Evolutionary conservation across 768 basidiomycete genomes (phyloP).

Genomic region (Lactarius evosmus): DNA sequence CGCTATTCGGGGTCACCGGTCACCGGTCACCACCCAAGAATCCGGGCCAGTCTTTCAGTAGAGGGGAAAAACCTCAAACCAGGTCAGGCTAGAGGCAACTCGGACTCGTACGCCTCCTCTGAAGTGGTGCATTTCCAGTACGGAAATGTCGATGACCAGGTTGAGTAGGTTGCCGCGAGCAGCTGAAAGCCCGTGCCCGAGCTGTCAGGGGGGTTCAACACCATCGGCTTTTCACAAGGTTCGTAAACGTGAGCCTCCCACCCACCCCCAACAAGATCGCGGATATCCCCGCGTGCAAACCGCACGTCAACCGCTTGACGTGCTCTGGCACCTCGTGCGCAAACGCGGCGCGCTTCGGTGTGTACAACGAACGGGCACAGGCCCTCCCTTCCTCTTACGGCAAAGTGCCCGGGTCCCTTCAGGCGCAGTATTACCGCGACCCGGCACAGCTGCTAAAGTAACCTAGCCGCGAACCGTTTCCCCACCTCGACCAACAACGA

Average conservation of each 20-base stretch:
- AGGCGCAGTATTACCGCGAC: slow-evolving; percentile 89
- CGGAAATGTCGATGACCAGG: slow-evolving; percentile 71
- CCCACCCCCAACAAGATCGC: too few relatives aligned
- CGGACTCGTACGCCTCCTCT: slow-evolving; percentile 69
- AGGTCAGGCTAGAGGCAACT: slow-evolving; percentile 40
- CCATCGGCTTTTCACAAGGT: slow-evolving; percentile 87
- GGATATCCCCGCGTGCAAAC: slow-evolving; percentile 63
- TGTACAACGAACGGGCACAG: slow-evolving; percentile 29
- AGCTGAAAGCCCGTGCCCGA: slow-evolving; percentile 63
- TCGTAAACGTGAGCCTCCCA: slow-evolving; percentile 11
- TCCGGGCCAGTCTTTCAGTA: too few relatives aligned
- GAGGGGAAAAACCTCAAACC: background rate
- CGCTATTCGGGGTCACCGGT: too few relatives aligned
- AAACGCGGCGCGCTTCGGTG: slow-evolving; percentile 56
- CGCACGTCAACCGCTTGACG: too few relatives aligned
- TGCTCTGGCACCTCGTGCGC: slow-evolving; percentile 67
- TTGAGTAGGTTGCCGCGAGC: slow-evolving; percentile 60
- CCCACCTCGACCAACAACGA: slow-evolving; percentile 80
- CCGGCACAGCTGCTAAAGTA: slow-evolving; percentile 57
- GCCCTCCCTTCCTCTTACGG: too few relatives aligned
- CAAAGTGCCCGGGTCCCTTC: too few relatives aligned
- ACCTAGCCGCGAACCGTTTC: slow-evolving; percentile 58
- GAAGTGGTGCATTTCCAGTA: slow-evolving; percentile 79
- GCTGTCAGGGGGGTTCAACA: slow-evolving; percentile 71
- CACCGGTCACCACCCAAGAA: too few relatives aligned